Conservation (phyloP, 768 basidiomycete species). For the Leccinum subtestaceum region DNA sequence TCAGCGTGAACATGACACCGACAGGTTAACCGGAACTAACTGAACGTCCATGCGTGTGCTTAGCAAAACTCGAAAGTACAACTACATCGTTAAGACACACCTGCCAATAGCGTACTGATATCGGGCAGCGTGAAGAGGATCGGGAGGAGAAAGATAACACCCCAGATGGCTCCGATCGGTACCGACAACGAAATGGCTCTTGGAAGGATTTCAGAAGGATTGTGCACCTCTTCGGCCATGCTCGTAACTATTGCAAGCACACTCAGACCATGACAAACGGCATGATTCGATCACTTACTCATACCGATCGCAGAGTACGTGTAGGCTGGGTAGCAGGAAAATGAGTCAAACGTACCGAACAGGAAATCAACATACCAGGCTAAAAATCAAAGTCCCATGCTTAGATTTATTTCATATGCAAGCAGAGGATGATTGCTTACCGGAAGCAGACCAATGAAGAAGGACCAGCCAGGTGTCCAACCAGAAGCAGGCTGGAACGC, state of each 20-base stretch:
- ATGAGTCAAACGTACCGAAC: not conserved
- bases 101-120: conserved; percentile 47
- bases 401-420: not conserved
- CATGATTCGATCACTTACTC: conserved; percentile 36
- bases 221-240: conserved; percentile 66
- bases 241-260: conserved; percentile 44
- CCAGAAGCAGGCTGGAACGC: conserved; percentile 65
- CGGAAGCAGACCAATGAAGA: conserved; percentile 62
- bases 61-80: not conserved
- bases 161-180: conserved; percentile 50
- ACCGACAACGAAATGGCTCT: conserved; percentile 52
- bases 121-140: conserved; percentile 66
- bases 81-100: conserved; percentile 29
- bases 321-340: conserved; percentile 40
- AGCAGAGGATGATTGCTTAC: conserved; percentile 32
- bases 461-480: conserved; percentile 67
- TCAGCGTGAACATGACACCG: conserved; percentile 57
- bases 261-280: conserved; percentile 4
- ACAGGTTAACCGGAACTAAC: conserved; percentile 63
- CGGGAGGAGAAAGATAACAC: conserved; percentile 57
- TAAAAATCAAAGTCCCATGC: conserved; percentile 6
- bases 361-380: conserved; percentile 25
- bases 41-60: conserved; percentile 14
- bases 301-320: conserved; percentile 61
- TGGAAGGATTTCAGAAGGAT: conserved; percentile 54